phyloP scores from a whole-genome alignment of 2,329 filamentous ascomycete species.

The Penicillium sp. region DNA sequence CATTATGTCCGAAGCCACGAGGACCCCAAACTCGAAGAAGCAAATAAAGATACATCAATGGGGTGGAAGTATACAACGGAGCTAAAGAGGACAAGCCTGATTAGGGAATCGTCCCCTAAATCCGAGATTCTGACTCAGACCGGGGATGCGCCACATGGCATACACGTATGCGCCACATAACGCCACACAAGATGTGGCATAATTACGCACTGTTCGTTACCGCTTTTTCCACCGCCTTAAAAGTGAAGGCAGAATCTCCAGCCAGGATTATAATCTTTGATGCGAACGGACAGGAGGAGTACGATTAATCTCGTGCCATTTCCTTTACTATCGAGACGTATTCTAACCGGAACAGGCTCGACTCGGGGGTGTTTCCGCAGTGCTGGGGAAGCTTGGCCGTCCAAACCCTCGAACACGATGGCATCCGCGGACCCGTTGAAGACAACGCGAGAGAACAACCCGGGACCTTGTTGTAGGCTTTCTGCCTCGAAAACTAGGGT shows the following conservation, averaged over 20 bases:
- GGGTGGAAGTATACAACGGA: neutral
- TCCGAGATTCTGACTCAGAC: slow-evolving; percentile 10
- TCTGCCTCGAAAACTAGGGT: neutral
- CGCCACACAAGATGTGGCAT: slow-evolving; percentile 1
- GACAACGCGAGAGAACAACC: neutral
- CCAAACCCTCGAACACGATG: neutral
- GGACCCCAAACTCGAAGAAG: slow-evolving; percentile 4
- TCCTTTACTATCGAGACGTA: neutral
- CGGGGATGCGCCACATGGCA: no score
- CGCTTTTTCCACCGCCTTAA: neutral
- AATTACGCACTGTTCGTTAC: no score
- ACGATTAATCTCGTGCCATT: neutral
- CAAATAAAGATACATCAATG: slow-evolving; percentile 2
- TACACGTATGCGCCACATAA: neutral
- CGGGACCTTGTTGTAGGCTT: no score
- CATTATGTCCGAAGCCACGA: neutral
- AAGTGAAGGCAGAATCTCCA: neutral
- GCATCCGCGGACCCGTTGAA: neutral
- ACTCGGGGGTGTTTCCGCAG: neutral
- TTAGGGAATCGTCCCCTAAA: neutral
- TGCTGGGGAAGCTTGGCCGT: neutral
- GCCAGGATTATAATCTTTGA: neutral
- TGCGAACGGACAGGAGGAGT: neutral
- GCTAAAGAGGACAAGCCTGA: neutral
- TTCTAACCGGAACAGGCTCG: neutral